Conservation (phyloP, 164 flowering plant species). For the Vitis amurensis region DNA sequence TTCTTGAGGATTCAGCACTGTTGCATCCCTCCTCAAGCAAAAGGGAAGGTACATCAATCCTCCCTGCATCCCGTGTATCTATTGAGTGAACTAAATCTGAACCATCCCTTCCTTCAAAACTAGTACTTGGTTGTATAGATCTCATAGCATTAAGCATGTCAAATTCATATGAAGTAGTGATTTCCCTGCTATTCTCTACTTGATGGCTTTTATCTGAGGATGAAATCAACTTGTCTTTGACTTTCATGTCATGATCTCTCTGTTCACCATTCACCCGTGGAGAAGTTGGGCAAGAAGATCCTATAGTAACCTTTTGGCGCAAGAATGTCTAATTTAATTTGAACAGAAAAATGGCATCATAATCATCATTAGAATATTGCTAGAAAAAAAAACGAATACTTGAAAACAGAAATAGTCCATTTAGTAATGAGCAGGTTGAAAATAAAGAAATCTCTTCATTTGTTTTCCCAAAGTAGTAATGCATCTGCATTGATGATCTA, state of each 20-base stretch:
- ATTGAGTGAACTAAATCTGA: slow-evolving; percentile 22
- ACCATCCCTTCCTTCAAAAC: slow-evolving; percentile 18
- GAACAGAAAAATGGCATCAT: background rate
- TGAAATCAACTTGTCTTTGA: slow-evolving; percentile 10
- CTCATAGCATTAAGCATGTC: slow-evolving; percentile 11
- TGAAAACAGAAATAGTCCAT: background rate
- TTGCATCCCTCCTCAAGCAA: slow-evolving; percentile 13
- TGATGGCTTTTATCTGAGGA: slow-evolving; percentile 15
- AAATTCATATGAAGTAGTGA: slow-evolving; percentile 9
- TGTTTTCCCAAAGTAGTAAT: no score
- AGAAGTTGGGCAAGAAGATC: slow-evolving; percentile 25
- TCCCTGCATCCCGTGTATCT: slow-evolving; percentile 16
- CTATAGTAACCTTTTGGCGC: slow-evolving; percentile 50
- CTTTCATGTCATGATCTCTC: slow-evolving; percentile 11
- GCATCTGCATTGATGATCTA: no score
- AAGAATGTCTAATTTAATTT: slow-evolving; percentile 43
- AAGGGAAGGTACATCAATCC: slow-evolving; percentile 1
- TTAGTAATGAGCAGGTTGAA: background rate
- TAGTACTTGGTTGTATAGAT: slow-evolving; percentile 14
- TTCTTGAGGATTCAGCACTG: slow-evolving; percentile 13
- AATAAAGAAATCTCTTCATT: background rate
- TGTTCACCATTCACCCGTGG: slow-evolving; percentile 14
- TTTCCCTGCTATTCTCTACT: slow-evolving; percentile 14
- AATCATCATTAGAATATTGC: no score
- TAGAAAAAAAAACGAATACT: background rate